Evolutionary conservation across 495 filamentous ascomycete genomes (phyloP), one percentile per base, ranked within the genome.

Genomic region (Annulohypoxylon bovei): DNA sequence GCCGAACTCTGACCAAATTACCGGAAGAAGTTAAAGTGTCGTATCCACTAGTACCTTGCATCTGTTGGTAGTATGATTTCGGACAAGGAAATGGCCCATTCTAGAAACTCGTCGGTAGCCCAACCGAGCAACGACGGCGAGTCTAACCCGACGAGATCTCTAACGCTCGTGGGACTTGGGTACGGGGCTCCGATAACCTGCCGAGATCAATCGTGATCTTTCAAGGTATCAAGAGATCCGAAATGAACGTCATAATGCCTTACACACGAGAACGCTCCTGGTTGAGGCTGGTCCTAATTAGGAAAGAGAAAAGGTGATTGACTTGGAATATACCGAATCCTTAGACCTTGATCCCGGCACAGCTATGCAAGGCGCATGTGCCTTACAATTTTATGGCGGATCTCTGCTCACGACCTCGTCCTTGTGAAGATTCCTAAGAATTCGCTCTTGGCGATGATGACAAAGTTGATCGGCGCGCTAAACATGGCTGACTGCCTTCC

Each of bases 401-500:
- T 46, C 39, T 40, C 4, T 55, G 50, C 50, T 20, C n/a, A 42
- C 22, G 46, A 7, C 35, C 4, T 28, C 20, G 12, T 65, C 50
- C 55, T 53, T 32, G 49, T 47, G 28, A 42, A 46, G 30, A 42
- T 25, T 27, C 22, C 23, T n/a, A 56, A 23, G n/a, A 30, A 6
- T 30, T 57, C 37, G 18, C 22, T 16, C 68, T 71, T 67, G 63
- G 68, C 68, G 33, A 46, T 53, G 62, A 71, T 61, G 27, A 60
- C 49, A 60, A 57, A 65, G 28, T 28, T 5, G 39, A 27, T 56
- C 44, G 47, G 9, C 20, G 9, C 20, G 25, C 37, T 33, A 22
- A 28, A 44, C 40, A 50, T 32, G 58, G 54, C 62, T 57, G 42
- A 52, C 59, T 58, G 39, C 67, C 67, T 62, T 65, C 56, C 61